Evolutionary conservation across 192 early-diverging fungal species (phyloP).

Genomic region (Dissophora globulifera): DNA sequence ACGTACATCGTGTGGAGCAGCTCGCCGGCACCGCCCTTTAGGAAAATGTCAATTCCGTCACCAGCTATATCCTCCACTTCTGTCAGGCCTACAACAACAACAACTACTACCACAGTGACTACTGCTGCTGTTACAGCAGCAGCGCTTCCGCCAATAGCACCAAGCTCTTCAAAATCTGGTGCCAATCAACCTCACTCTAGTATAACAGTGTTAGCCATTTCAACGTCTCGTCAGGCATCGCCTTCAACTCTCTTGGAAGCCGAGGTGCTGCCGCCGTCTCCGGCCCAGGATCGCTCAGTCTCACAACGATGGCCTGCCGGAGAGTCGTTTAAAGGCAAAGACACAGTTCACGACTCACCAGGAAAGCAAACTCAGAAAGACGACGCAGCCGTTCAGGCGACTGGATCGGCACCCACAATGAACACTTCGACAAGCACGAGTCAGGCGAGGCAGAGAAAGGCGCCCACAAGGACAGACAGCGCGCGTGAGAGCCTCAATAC

Average conservation of each 20-base stretch:
- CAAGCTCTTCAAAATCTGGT: too few relatives aligned
- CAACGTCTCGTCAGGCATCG: background rate
- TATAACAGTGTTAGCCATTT: background rate
- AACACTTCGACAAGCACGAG: too few relatives aligned
- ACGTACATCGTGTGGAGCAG: constrained; percentile 37
- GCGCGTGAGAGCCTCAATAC: too few relatives aligned
- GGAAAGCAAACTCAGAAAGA: background rate
- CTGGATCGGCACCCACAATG: too few relatives aligned
- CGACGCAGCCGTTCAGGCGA: too few relatives aligned
- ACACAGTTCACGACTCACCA: background rate
- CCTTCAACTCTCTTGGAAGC: background rate
- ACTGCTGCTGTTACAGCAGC: background rate
- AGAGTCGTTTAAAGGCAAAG: background rate
- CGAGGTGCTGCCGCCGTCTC: background rate
- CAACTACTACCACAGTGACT: background rate
- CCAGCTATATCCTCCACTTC: background rate
- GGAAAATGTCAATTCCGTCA: background rate
- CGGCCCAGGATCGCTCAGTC: background rate
- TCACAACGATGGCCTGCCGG: constrained; percentile 20
- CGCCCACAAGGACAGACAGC: too few relatives aligned
- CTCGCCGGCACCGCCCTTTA: background rate
- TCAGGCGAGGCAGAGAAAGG: too few relatives aligned
- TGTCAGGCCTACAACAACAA: too few relatives aligned
- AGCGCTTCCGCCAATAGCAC: background rate
- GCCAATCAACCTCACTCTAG: too few relatives aligned